Conservation (phyloP, 1,284 basidiomycete species). For the Malassezia psittaci region DNA sequence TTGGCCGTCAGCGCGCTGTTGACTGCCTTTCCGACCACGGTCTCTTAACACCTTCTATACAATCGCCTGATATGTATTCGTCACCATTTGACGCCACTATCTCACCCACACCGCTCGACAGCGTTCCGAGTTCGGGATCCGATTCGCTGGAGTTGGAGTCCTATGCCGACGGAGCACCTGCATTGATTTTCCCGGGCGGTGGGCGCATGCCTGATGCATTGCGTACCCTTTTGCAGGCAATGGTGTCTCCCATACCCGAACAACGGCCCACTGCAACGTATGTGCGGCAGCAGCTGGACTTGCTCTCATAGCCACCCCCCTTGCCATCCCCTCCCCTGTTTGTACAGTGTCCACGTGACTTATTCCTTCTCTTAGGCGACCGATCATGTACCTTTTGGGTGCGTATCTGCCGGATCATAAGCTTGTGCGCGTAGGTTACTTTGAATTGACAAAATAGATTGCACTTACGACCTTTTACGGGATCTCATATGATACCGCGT, state of each 20-base stretch:
- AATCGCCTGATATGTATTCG: background rate
- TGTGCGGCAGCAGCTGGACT: conserved; percentile 17
- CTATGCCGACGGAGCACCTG: conserved; percentile 37
- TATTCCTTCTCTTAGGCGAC: background rate
- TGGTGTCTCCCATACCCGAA: conserved; percentile 27
- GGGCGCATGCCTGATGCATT: conserved; percentile 34
- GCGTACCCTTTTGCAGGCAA: conserved; percentile 29
- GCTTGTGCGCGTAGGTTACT: conserved; percentile 38
- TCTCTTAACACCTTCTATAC: background rate
- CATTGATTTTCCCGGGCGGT: conserved; percentile 40
- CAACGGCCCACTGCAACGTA: conserved; percentile 27
- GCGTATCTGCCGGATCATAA: conserved; percentile 45
- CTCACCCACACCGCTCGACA: background rate
- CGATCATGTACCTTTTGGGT: conserved; percentile 43
- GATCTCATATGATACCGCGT: conserved; percentile 62
- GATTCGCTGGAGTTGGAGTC: conserved; percentile 6
- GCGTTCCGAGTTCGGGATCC: conserved; percentile 6
- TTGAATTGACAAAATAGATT: conserved; percentile 53
- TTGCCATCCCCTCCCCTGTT: background rate
- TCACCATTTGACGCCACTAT: background rate
- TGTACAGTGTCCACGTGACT: conserved; percentile 4
- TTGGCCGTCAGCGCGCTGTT: conserved; percentile 3
- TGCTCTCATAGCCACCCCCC: background rate
- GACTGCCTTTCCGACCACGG: background rate
- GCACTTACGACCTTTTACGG: conserved; percentile 76